These are phyloP conservation scores for Cyberlindnera amylophila DNA, from an alignment of 805 yeast species.

Conservation along the genomic window DNA sequence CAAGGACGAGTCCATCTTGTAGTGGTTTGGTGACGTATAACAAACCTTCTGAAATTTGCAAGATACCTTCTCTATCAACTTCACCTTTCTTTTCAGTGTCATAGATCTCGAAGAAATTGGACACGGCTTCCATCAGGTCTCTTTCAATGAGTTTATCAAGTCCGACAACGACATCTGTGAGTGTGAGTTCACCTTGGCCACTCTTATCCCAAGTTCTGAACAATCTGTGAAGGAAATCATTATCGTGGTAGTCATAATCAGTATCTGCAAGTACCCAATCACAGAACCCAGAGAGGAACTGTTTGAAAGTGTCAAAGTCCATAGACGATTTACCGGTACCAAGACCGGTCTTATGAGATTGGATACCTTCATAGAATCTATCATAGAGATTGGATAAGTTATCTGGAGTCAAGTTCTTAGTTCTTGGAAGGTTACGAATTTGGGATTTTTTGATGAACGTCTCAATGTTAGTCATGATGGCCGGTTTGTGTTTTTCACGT, in stretches of 20 bases:
- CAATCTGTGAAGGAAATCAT: conserved; percentile 55
- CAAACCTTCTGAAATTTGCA: conserved; percentile 84
- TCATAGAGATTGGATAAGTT: conserved; percentile 77
- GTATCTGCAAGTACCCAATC: conserved; percentile 60
- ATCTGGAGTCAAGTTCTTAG: conserved; percentile 52
- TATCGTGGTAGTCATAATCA: conserved; percentile 34
- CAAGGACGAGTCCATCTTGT: conserved; percentile 69
- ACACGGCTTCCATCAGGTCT: conserved; percentile 74
- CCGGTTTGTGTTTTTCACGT: conserved; percentile 66
- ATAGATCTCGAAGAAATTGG: conserved; percentile 75
- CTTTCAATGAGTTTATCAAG: conserved; percentile 62
- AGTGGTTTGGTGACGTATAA: conserved; percentile 80
- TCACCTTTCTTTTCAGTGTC: conserved; percentile 56
- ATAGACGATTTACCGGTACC: conserved; percentile 59
- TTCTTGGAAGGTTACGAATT: conserved; percentile 77
- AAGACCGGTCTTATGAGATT: conserved; percentile 54
- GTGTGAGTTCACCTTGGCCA: conserved; percentile 49
- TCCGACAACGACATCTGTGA: conserved; percentile 71
- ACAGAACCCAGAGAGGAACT: conserved; percentile 73
- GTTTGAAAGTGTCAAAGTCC: conserved; percentile 67
- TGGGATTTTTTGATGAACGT: conserved; percentile 90
- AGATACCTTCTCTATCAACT: conserved; percentile 73
- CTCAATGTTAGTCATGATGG: conserved; percentile 82
- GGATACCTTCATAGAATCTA: conserved; percentile 72
- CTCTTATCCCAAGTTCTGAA: conserved; percentile 71